Evolutionary conservation across 768 basidiomycete species (phyloP).

Genomic region (Rhodotorula paludigena): DNA sequence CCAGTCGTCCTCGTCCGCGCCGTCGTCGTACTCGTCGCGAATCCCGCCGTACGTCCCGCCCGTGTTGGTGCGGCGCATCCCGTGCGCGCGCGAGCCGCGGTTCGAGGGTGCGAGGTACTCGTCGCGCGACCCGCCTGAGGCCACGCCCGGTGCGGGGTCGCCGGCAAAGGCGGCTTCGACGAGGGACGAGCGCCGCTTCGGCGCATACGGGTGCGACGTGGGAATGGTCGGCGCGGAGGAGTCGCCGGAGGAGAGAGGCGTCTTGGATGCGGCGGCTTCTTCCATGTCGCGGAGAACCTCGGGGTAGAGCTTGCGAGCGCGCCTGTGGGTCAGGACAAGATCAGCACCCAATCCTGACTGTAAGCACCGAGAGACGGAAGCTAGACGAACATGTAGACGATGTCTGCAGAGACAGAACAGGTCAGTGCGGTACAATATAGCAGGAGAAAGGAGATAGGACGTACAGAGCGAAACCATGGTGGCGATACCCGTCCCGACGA

Average conservation of each 20-base stretch:
- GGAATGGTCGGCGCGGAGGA: background rate
- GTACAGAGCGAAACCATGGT: constrained; percentile 1
- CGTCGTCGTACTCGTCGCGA: background rate
- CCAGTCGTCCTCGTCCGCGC: background rate
- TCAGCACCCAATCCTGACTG: background rate
- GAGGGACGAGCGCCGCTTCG: background rate
- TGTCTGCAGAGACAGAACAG: no score
- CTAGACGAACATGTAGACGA: background rate
- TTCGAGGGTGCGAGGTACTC: background rate
- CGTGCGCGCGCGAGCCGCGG: no score
- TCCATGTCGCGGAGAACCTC: constrained; percentile 10
- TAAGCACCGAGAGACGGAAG: background rate
- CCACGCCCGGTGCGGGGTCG: no score
- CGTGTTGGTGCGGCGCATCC: background rate
- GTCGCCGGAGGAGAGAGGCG: background rate
- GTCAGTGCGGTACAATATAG: no score
- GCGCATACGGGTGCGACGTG: background rate
- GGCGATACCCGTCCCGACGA: background rate
- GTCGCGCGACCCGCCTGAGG: no score
- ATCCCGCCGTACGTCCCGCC: background rate
- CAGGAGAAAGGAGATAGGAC: background rate
- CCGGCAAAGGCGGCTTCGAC: constrained; percentile 9
- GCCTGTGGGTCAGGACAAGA: no score
- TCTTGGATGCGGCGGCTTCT: background rate
- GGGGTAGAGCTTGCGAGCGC: constrained; percentile 9